Base-by-base conservation (phyloP, 192 early-diverging fungal genomes). In the Umbelopsis sp. region DNA sequence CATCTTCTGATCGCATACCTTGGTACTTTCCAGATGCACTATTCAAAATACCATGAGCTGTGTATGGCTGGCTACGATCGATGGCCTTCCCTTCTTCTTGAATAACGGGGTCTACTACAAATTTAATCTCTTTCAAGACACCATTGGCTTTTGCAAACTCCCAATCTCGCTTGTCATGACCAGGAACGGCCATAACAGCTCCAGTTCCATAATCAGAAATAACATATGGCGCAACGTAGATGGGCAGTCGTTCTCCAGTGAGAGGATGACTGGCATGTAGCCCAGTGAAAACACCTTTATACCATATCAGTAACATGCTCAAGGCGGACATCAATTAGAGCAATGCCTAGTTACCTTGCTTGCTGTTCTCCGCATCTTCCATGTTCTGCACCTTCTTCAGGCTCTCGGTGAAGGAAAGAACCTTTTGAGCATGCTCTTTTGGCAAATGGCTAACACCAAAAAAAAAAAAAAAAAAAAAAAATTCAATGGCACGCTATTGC, bases 111-210 rank as follows among this genome's bases (percentile, higher is more conserved):
- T 78, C 80, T 0, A 91, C 82, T 2, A 91, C 88, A 27, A 77
- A 85, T 46, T 82, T 83, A 45, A 84, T 69, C 18, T 76, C 64
- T 2, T 77, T 64, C 0, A 79, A 77, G 3, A 91, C 75, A 6
- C 71, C 69, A 64, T 92, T 87, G 20, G 49, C 74, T 30, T 77
- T 72, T 61, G 86, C 84, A 74, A 94, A 94, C 41, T 85, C 83
- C 71, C 80, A 86, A 75, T 94, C 92, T 20, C 92, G 84, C 74
- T 85, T 75, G 51, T 94, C 92, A 69, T 94, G 91, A 8, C 85
- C 91, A 4, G 92, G 92, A 15, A 94, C 92, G n/a, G 89, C 92
- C 92, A 94, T 94, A 22, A 94, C 89, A 3, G 92, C 91, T 16
- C 92, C 92, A 0, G 91, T 91, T 1, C 91, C 92, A 74, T 94